phyloP scores from a whole-genome alignment of 2,329 filamentous ascomycete genomes.

The Fusarium sp. region DNA sequence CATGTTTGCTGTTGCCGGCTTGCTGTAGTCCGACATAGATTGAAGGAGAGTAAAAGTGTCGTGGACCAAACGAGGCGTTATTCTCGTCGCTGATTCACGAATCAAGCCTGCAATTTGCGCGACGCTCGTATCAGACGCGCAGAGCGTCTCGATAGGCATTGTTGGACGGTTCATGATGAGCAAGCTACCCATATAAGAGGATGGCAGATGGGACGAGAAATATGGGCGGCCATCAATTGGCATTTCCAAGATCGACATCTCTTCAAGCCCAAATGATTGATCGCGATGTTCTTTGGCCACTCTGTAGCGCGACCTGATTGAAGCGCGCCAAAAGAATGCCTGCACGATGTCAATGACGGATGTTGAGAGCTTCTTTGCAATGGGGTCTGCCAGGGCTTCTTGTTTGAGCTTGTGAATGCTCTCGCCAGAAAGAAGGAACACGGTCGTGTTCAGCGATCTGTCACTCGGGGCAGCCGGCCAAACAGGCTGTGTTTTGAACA shows the following conservation, averaged over 20 bases:
- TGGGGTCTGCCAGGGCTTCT: not conserved
- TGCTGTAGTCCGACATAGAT: constrained; percentile 12
- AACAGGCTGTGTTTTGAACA: not conserved
- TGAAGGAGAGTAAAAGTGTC: constrained; percentile 2
- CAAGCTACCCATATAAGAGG: constrained; percentile 12
- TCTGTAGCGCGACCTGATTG: constrained; percentile 4
- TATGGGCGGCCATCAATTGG: constrained; percentile 11
- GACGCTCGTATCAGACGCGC: not conserved
- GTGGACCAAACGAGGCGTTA: constrained; percentile 4
- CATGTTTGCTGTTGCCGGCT: constrained; percentile 19
- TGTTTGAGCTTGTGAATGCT: constrained; percentile 14
- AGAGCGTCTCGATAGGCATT: constrained; percentile 1
- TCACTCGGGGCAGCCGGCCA: constrained; percentile 5
- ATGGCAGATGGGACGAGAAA: constrained; percentile 6
- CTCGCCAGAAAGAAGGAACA: constrained; percentile 7
- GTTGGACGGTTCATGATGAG: constrained; percentile 1
- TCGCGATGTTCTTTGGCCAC: constrained; percentile 3
- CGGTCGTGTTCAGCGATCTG: not conserved
- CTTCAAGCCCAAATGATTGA: not conserved
- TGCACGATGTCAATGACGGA: constrained; percentile 4
- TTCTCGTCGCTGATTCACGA: constrained; percentile 3
- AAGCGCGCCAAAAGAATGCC: constrained; percentile 16
- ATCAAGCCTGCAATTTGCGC: constrained; percentile 1
- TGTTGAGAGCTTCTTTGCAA: not conserved
- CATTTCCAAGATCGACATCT: constrained; percentile 15